A percentile compares a stretch with the other conserved stretches of the same genome.
Conservation (phyloP, 345 rosid genomes). For the Brassica incana region DNA sequence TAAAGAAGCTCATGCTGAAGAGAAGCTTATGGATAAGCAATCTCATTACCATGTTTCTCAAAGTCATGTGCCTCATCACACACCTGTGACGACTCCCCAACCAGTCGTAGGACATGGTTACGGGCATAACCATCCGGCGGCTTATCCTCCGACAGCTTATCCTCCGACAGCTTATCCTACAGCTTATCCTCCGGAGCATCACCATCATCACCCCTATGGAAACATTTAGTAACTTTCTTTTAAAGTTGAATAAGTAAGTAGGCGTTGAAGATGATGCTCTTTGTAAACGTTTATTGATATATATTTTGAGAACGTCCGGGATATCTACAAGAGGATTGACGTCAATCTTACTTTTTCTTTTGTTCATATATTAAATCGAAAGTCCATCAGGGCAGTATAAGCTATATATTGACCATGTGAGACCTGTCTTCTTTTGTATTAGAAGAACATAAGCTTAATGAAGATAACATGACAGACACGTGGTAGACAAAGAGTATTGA, state of each 20-base stretch:
- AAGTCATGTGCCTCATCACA: slow-evolving; percentile 19
- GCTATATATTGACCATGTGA: no score
- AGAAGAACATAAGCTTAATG: no score
- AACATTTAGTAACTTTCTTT: background rate
- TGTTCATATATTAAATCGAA: no score
- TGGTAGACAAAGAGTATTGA: no score
- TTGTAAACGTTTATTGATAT: background rate
- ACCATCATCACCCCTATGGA: background rate
- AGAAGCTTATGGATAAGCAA: slow-evolving; percentile 36
- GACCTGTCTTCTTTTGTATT: no score
- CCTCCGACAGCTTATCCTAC: no score
- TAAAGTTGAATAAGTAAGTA: background rate
- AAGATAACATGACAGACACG: no score
- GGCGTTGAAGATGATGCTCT: background rate
- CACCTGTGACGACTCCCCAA: background rate
- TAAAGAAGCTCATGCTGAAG: slow-evolving; percentile 54
- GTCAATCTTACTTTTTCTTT: no score
- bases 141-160: background rate
- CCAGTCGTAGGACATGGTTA: slow-evolving; percentile 31
- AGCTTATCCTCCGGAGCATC: background rate
- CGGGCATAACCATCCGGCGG: background rate
- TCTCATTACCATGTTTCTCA: slow-evolving; percentile 24
- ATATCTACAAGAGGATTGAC: no score
- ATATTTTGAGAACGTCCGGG: no score
- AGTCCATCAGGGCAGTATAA: no score